Conservation (phyloP, 768 basidiomycete genomes). For the Mycena belliarum region DNA sequence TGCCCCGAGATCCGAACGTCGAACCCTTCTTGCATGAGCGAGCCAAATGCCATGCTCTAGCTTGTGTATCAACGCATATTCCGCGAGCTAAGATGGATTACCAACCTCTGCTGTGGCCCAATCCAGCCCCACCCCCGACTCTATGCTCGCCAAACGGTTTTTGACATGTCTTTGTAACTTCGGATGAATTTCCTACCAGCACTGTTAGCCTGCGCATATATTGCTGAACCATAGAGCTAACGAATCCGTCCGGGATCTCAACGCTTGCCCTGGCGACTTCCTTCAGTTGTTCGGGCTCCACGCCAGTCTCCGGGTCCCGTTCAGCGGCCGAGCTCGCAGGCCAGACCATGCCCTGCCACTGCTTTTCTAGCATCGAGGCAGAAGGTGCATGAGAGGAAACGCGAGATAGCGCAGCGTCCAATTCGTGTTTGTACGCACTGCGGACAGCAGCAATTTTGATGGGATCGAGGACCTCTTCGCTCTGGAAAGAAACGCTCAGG, state of each 20-base stretch:
- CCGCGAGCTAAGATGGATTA: background rate
- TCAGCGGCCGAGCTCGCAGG: slow-evolving; percentile 50
- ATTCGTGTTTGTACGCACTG: slow-evolving; percentile 55
- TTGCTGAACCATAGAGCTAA: slow-evolving; percentile 36
- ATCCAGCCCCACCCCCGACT: slow-evolving; percentile 72
- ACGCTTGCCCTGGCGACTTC: slow-evolving; percentile 73
- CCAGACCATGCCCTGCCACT: slow-evolving; percentile 71
- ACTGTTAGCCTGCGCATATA: background rate
- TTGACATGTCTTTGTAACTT: slow-evolving; percentile 81
- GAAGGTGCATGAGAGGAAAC: slow-evolving; percentile 50
- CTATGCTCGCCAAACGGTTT: slow-evolving; percentile 68
- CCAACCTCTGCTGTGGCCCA: slow-evolving; percentile 88
- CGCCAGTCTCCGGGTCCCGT: slow-evolving; percentile 68
- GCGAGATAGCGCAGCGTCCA: slow-evolving; percentile 61
- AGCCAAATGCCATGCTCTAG: slow-evolving; percentile 88
- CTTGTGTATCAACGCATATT: background rate
- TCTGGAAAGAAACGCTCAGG: slow-evolving; percentile 31
- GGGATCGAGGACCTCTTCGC: slow-evolving; percentile 53
- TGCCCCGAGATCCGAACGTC: slow-evolving; percentile 92
- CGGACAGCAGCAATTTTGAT: slow-evolving; percentile 54
- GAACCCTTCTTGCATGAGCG: slow-evolving; percentile 77
- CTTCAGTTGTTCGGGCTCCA: slow-evolving; percentile 49
- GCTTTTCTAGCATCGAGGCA: slow-evolving; percentile 58
- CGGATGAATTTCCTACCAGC: slow-evolving; percentile 69
- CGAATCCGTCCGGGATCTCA: slow-evolving; percentile 56